Percentiles rank a stretch among this genome's conserved stretches.
Evolutionary conservation across 2,329 filamentous ascomycete genomes (phyloP).

Genomic region (Botrytis tulipae): DNA sequence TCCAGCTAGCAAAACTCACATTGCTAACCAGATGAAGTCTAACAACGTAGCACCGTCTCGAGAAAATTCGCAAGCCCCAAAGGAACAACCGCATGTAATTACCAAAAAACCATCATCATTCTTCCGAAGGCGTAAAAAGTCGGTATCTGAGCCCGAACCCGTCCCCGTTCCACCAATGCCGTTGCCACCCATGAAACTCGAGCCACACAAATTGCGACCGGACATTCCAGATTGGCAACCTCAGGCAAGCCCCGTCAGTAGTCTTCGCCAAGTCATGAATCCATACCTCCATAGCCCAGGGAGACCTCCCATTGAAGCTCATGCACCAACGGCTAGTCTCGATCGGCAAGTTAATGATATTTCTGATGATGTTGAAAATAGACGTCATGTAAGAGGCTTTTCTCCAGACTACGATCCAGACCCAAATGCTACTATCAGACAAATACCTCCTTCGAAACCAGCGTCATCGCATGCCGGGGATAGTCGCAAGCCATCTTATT

Average conservation of each 20-base stretch:
- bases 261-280: slow-evolving; percentile 82
- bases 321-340: slow-evolving; percentile 24
- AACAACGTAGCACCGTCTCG: slow-evolving; percentile 30
- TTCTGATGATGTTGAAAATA: slow-evolving; percentile 26
- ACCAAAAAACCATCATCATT: slow-evolving; percentile 94
- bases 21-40: slow-evolving; percentile 49
- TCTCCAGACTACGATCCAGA: slow-evolving; percentile 74
- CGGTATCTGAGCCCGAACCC: slow-evolving; percentile 65
- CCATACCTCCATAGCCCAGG: slow-evolving; percentile 60
- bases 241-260: slow-evolving; percentile 65
- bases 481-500: slow-evolving; percentile 21
- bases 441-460: slow-evolving; percentile 45
- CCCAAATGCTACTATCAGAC: slow-evolving; percentile 67
- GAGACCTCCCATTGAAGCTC: slow-evolving; percentile 29
- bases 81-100: slow-evolving; percentile 45
- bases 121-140: slow-evolving; percentile 92
- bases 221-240: slow-evolving; percentile 31
- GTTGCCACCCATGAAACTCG: slow-evolving; percentile 34
- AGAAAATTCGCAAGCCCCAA: slow-evolving; percentile 34
- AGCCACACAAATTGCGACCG: slow-evolving; percentile 27
- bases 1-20: slow-evolving; percentile 44
- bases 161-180: slow-evolving; percentile 51
- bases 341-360: slow-evolving; percentile 31
- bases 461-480: slow-evolving; percentile 14
- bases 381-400: slow-evolving; percentile 53